These are phyloP conservation scores for Salix suchowensis DNA, from an alignment of 345 rosid genomes.

Conservation along the genomic window DNA sequence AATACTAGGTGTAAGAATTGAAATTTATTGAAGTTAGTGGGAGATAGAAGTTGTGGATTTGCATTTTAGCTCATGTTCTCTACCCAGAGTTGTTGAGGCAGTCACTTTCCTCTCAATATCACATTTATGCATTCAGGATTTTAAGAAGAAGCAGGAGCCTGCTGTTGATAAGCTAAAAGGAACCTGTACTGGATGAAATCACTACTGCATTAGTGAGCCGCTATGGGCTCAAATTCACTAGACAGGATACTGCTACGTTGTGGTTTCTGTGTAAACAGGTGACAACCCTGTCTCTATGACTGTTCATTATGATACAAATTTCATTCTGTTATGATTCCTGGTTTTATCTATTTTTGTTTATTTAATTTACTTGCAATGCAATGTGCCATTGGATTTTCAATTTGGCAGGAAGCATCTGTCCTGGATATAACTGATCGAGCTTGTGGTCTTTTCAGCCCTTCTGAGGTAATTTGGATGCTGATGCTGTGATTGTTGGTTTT, in stretches of 20 bases:
- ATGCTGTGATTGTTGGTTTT: neutral
- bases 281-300: neutral
- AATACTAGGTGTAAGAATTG: neutral
- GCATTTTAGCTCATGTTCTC: neutral
- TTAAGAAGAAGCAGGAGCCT: constrained; percentile 58
- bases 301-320: neutral
- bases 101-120: neutral
- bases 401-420: constrained; percentile 84
- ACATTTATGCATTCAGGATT: constrained; percentile 40
- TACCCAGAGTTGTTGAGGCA: neutral
- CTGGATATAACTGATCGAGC: constrained; percentile 77
- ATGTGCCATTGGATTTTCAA: constrained; percentile 3
- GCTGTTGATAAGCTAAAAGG: constrained; percentile 73
- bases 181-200: constrained; percentile 74
- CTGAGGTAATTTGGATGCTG: constrained; percentile 48
- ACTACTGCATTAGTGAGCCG: constrained; percentile 55
- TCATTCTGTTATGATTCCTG: neutral
- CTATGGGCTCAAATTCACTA: constrained; percentile 55
- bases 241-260: constrained; percentile 71
- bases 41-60: neutral
- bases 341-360: neutral
- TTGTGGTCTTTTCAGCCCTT: constrained; percentile 72
- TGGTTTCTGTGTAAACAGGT: constrained; percentile 98
- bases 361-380: neutral
- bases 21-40: neutral